Evolutionary conservation across 306 rosid genomes (phyloP), one percentile per base, ranked within the genome.

Genomic region (Prosopis cineraria): DNA sequence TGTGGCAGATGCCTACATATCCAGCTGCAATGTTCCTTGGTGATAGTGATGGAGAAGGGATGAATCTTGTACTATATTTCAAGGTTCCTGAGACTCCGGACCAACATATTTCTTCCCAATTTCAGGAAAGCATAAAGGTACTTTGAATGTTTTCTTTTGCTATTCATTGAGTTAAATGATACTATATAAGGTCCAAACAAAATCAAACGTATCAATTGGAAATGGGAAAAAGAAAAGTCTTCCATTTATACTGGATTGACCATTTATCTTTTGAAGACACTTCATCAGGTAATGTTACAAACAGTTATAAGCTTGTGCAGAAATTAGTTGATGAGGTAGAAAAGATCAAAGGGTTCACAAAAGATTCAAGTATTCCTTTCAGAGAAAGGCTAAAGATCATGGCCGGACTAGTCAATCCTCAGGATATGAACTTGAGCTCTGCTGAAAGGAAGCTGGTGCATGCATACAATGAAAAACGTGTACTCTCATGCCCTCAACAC

Each of bases 401-500:
- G 93, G 97, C 92, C 50, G 98, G 98, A 70, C 84, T 95, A 17
- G 93, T 73, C 20, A 93, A 95, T 78, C 97, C 96, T 31, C 97
- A 95, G 69, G 98, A 95, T 73, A 91, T 95, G 81, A 82, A 87
- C n/a, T 48, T 92, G 85, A 84, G 93, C 70, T 87, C 97, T 34
- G 64, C 98, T 20, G 99, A 93, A 77, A 91, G 36, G 87, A 93
- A 93, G 90, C 91, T 95, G 29, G 86, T 93, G 41, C 69, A 88
- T 60, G 88, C 96, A 60, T 95, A 93, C 87, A 91, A 95, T 48
- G 96, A 89, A 81, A 95, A 95, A 76, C 98, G 98, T 37, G 96
- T 92, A 45, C 97, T 95, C 62, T 95, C 99, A 10, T 92, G 98
- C 41, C 99, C 99, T 16, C 99, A 95, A 55, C 99, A 95, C 87